Evolutionary conservation across 2,329 filamentous ascomycete species (phyloP), one percentile per base, ranked within the genome.

Genomic region (Ceratocystis papillata): DNA sequence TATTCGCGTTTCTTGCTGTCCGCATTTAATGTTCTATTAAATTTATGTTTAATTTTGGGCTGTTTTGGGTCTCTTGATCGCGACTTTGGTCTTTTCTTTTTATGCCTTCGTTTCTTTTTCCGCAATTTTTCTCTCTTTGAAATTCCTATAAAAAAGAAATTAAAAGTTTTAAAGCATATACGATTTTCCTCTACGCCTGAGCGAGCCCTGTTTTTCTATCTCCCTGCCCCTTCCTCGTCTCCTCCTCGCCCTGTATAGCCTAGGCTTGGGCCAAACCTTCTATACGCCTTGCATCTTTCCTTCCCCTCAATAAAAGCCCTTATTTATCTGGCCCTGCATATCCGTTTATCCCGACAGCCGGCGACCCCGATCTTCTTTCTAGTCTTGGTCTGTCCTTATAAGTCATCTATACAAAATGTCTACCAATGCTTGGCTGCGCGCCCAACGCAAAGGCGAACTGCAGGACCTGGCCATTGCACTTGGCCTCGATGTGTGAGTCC

Each of bases 371-470:
- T 28, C 22, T 22, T 28, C 25, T 55, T 55, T 20, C 12, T 55
- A 46, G 48, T 17, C 45, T n/a, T 44, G 15, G 22, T 17, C 10
- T 22, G 33, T 37, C 59, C 45, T 20, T 25, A 41, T 41, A 41
- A 41, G 37, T 41, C 10, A 41, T 41, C 37, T 12, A 5, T 15
- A 41, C 61, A 46, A 41, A 57, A 89, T 89, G 86, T 84, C 85
- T 69, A 77, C 77, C 71, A 84, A 87, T 73, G 83, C 85, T 71
- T 96, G 88, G 84, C 81, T 96, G 74, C 83, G 86, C 76, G 82
- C 83, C 75, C 88, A 94, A 81, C 87, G 88, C 79, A 96, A 96
- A 81, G 81, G 80, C 71, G 89, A 93, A 70, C 83, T 96, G 66
- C 76, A 84, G 71, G 87, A 89, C 69, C 80, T 95, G 69, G 89